A percentile compares a stretch with the other conserved stretches of the same genome.
Evolutionary conservation across 345 rosid species (phyloP).

Genomic region (Linum trigynum): DNA sequence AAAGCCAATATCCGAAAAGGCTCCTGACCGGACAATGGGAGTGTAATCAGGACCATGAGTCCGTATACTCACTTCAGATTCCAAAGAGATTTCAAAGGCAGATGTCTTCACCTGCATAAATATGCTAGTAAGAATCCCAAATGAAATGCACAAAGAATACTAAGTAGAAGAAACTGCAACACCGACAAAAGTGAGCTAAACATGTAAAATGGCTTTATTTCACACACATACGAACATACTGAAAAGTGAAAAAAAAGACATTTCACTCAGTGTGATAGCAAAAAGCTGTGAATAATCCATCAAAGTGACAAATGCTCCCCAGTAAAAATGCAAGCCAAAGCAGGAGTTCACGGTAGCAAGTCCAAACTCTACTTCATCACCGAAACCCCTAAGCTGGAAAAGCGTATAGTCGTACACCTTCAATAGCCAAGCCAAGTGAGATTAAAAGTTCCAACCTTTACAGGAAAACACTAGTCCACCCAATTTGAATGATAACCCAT

Average conservation of each 20-base stretch:
- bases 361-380: not conserved
- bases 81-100: constrained; percentile 31
- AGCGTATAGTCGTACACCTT: not conserved
- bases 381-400: not conserved
- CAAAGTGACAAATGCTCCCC: too few species aligned
- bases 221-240: too few species aligned
- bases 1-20: constrained; percentile 63
- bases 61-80: constrained; percentile 29
- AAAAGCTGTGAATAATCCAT: too few species aligned
- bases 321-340: too few species aligned
- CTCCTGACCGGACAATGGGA: constrained; percentile 74
- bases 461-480: not conserved
- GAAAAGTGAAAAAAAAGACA: too few species aligned
- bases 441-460: not conserved
- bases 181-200: not conserved
- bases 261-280: too few species aligned
- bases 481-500: too few species aligned
- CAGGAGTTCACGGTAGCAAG: not conserved
- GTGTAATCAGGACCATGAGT: constrained; percentile 34
- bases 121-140: constrained; percentile 13
- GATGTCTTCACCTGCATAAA: constrained; percentile 50
- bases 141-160: not conserved
- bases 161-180: not conserved
- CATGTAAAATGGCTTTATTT: too few species aligned
- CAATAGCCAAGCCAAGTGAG: not conserved